Percentiles rank a stretch among this genome's conserved stretches.
phyloP scores from a whole-genome alignment of 164 flowering plant species.

The grape (Vitis vinifera) region DNA sequence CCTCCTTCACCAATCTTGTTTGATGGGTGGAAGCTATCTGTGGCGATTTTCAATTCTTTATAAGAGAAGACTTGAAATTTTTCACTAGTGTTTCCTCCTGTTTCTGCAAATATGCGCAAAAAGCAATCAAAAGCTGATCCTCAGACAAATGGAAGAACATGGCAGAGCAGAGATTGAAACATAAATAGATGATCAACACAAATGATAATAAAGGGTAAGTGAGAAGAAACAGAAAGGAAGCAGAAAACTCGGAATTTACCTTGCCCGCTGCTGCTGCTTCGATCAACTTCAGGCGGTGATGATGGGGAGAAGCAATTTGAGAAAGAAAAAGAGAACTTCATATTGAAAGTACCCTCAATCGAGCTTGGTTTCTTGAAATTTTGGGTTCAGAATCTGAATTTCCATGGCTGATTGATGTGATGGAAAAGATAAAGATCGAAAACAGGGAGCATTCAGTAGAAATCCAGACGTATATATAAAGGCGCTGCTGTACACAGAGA shows the following conservation, averaged over 20 bases:
- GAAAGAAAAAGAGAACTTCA: conserved; percentile 15
- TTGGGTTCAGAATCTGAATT: not conserved
- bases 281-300: not conserved
- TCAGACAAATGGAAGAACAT: too few species aligned
- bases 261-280: not conserved
- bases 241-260: not conserved
- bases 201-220: not conserved
- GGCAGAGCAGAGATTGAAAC: not conserved
- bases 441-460: not conserved
- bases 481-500: not conserved
- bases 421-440: not conserved
- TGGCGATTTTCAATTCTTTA: conserved; percentile 40
- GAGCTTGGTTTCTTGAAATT: not conserved
- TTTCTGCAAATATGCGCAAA: conserved; percentile 1
- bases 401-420: not conserved
- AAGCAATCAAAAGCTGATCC: conserved; percentile 5
- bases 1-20: conserved; percentile 61
- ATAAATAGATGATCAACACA: conserved; percentile 4
- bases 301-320: conserved; percentile 11
- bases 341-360: not conserved
- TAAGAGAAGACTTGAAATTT: conserved; percentile 30
- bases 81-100: conserved; percentile 13
- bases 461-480: not conserved
- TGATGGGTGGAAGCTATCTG: conserved; percentile 33
- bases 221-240: not conserved